Conservation (phyloP, 1,284 basidiomycete genomes). For the Ganoderma lucidum region DNA sequence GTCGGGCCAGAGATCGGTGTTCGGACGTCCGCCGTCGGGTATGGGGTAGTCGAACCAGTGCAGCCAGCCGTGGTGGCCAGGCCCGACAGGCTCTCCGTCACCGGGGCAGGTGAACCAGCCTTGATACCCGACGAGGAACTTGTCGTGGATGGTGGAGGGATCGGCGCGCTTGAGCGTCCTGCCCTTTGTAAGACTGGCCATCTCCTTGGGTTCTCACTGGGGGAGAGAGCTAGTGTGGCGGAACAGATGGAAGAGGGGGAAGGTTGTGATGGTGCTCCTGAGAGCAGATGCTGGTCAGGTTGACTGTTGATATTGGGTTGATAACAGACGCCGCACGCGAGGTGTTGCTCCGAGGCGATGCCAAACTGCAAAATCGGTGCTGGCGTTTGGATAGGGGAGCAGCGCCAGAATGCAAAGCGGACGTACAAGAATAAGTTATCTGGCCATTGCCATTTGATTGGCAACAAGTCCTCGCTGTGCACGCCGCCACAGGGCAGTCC, state of each 20-base stretch:
- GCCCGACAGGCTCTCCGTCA: conserved; percentile 52
- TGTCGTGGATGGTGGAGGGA: conserved; percentile 71
- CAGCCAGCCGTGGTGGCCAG: conserved; percentile 84
- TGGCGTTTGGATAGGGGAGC: neutral
- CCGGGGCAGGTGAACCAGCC: conserved; percentile 69
- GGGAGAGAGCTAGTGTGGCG: conserved; percentile 3
- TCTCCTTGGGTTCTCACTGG: conserved; percentile 2
- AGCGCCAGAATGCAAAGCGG: neutral
- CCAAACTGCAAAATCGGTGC: neutral
- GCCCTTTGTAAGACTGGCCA: conserved; percentile 29
- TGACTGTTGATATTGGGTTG: neutral
- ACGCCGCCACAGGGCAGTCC: neutral
- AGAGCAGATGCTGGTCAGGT: neutral
- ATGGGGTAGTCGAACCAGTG: conserved; percentile 79
- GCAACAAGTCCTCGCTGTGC: neutral
- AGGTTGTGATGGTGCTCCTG: neutral
- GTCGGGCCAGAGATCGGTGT: conserved; percentile 80
- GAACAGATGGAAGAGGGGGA: conserved; percentile 3
- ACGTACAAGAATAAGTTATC: neutral
- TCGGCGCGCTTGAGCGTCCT: conserved; percentile 47
- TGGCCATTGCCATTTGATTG: neutral
- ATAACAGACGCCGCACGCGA: conserved; percentile 3
- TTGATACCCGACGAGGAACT: conserved; percentile 84
- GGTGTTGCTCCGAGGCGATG: conserved; percentile 1
- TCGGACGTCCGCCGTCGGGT: conserved; percentile 69